Evolutionary conservation across 768 basidiomycete genomes (phyloP), one percentile per base, ranked within the genome.

Genomic region (Mrakia blollopis): DNA sequence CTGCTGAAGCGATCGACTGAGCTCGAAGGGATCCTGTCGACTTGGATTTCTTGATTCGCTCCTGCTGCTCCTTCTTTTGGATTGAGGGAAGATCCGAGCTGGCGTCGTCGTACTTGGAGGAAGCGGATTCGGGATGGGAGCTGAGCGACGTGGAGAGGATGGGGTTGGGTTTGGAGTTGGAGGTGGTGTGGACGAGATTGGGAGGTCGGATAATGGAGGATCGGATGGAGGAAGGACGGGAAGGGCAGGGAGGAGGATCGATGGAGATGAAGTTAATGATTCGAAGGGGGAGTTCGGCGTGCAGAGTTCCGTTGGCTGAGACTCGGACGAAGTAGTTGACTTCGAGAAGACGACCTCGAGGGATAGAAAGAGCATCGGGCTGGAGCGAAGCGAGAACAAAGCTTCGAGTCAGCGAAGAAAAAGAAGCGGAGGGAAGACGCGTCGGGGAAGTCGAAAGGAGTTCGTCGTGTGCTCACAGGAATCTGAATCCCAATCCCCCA

Each of bases 221-320:
- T 13, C 28, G 65, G 3, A 54, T 21, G 61, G 68, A 50, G 8
- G 63, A 25, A n/a, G 63, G 35, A 13, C 61, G 72, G 37, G 63
- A 62, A 13, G 71, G 39, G 30, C 79, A 74, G 18, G 80, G 89
- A 18, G 90, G 91, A 30, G 92, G 92, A 82, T 95, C 92, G 79
- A 97, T 85, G 18, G 93, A 94, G 39, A 94, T 83, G 84, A 92
- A 92, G 81, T 91, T 94, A 85, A 94, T 86, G 80, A 95, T 88
- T 25, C 87, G 86, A 79, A 94, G 85, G 0, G 94, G 94, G 13
- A 94, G 82, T 30, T 88, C 88, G 77, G 91, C 90, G 74, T 87
- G 86, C 41, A 93, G 85, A 14, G 90, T 85, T 2, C 87, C 85
- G 79, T 87, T 87, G 54, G 91, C 83, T 8, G 87, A 87, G 39